Evolutionary conservation across 2,329 filamentous ascomycete species (phyloP).

Genomic region (Claviceps paspali): DNA sequence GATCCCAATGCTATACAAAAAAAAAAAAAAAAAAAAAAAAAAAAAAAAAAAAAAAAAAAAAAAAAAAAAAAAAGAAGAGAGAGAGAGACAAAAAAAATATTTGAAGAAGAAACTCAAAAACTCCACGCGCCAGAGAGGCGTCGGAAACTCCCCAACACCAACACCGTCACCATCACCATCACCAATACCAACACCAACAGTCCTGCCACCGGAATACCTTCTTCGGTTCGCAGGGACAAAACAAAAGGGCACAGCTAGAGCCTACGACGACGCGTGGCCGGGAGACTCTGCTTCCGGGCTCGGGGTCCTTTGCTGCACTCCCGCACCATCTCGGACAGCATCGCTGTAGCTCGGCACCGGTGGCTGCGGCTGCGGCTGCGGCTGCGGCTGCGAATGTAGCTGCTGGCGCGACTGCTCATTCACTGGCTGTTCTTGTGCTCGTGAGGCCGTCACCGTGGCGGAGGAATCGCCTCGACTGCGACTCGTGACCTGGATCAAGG

Average conservation of each 20-base stretch:
- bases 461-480: conserved; percentile 36
- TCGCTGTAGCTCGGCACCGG: conserved; percentile 76
- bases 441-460: conserved; percentile 22
- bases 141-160: too few relatives aligned
- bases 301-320: conserved; percentile 13
- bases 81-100: too few relatives aligned
- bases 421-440: conserved; percentile 9
- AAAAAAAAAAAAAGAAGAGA: not conserved
- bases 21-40: not conserved
- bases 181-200: not conserved
- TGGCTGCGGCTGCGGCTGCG: conserved; percentile 23
- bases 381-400: not conserved
- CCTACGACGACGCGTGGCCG: too few relatives aligned
- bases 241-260: too few relatives aligned
- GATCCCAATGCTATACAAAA: too few relatives aligned
- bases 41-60: not conserved
- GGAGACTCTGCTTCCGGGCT: too few relatives aligned
- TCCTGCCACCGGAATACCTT: not conserved
- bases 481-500: conserved; percentile 34
- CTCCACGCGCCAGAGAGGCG: conserved; percentile 11
- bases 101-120: too few relatives aligned
- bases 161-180: too few relatives aligned
- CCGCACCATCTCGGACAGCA: conserved; percentile 42
- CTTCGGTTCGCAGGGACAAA: too few relatives aligned
- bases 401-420: too few relatives aligned